Evolutionary conservation across 2,329 filamentous ascomycete genomes (phyloP).

Genomic region (Verruconis gallopava): DNA sequence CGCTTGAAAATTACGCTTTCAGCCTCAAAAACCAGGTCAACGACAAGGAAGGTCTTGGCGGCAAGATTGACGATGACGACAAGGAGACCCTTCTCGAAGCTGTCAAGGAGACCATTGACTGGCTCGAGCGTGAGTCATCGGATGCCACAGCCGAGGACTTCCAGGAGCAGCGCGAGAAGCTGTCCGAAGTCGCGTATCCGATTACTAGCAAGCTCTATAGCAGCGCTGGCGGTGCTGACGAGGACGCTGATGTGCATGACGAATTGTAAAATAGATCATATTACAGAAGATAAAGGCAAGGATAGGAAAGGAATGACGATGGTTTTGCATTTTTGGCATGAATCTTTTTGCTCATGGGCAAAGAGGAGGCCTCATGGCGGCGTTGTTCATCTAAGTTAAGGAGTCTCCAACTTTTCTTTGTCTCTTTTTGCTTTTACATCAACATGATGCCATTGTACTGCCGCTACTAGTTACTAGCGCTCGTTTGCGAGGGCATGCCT

Average conservation of each 20-base stretch:
- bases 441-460: too few relatives aligned
- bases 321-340: too few relatives aligned
- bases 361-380: too few relatives aligned
- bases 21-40: slow-evolving; percentile 98
- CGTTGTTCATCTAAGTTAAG: too few relatives aligned
- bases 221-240: slow-evolving; percentile 45
- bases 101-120: slow-evolving; percentile 92
- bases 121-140: slow-evolving; percentile 89
- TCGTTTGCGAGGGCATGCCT: too few relatives aligned
- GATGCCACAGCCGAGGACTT: slow-evolving; percentile 86
- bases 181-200: slow-evolving; percentile 90
- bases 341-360: too few relatives aligned
- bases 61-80: slow-evolving; percentile 97
- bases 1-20: slow-evolving; percentile 98
- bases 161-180: slow-evolving; percentile 99
- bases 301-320: too few relatives aligned
- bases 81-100: slow-evolving; percentile 94
- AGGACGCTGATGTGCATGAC: slow-evolving; percentile 36
- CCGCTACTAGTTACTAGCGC: too few relatives aligned
- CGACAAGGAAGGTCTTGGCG: slow-evolving; percentile 89
- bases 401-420: too few relatives aligned
- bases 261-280: slow-evolving; percentile 29
- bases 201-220: slow-evolving; percentile 97
- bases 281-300: not conserved
- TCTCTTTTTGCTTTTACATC: too few relatives aligned